Conservation (phyloP, 495 filamentous ascomycete genomes). For the Lophiostoma macrostomum region DNA sequence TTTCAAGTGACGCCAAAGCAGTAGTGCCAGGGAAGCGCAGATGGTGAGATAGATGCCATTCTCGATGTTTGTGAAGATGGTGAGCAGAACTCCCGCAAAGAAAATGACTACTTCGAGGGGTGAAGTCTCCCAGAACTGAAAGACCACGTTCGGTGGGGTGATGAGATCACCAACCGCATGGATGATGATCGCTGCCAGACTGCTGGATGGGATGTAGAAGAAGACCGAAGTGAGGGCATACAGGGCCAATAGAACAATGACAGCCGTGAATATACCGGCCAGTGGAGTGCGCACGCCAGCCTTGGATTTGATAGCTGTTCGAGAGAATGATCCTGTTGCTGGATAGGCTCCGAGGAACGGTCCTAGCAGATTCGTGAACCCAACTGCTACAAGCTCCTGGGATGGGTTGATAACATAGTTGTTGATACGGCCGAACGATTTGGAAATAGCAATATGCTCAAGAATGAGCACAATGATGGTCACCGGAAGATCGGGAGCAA, state of each 20-base stretch:
- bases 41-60: slow-evolving; percentile 90
- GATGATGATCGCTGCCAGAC: slow-evolving; percentile 88
- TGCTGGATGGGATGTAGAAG: slow-evolving; percentile 84
- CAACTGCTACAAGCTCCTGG: slow-evolving; percentile 93
- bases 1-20: slow-evolving; percentile 81
- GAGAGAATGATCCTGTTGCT: slow-evolving; percentile 92
- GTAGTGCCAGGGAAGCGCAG: slow-evolving; percentile 64
- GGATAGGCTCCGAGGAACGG: slow-evolving; percentile 94
- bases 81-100: slow-evolving; percentile 88
- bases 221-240: slow-evolving; percentile 92
- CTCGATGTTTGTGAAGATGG: slow-evolving; percentile 83
- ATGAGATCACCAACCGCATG: slow-evolving; percentile 95
- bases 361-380: slow-evolving; percentile 84
- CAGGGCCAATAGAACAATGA: slow-evolving; percentile 85
- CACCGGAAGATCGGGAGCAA: slow-evolving; percentile 66
- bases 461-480: slow-evolving; percentile 91
- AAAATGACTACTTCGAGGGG: slow-evolving; percentile 90
- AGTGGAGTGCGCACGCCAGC: slow-evolving; percentile 92
- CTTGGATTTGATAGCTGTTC: slow-evolving; percentile 97
- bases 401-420: slow-evolving; percentile 97
- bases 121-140: slow-evolving; percentile 92
- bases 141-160: slow-evolving; percentile 86
- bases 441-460: slow-evolving; percentile 81
- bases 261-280: slow-evolving; percentile 83
- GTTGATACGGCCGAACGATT: slow-evolving; percentile 94